A percentile compares a stretch with the other conserved stretches of the same genome.
phyloP scores from a whole-genome alignment of 805 yeast genomes.

The Candida succiphila region DNA sequence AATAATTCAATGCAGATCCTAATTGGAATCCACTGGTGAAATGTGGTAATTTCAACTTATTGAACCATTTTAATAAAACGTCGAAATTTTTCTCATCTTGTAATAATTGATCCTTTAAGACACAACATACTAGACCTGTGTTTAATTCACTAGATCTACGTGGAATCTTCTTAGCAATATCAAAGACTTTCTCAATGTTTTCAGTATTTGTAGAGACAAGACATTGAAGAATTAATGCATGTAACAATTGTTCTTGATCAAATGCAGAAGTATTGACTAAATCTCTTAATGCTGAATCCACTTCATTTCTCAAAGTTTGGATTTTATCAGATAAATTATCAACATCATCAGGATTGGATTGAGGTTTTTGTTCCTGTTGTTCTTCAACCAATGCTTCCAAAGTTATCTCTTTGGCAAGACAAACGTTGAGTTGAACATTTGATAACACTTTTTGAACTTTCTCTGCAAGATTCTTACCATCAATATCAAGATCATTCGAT shows the following conservation, averaged over 20 bases:
- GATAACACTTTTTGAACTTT: background rate
- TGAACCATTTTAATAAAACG: constrained; percentile 12
- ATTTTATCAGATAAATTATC: constrained; percentile 1
- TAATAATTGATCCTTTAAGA: constrained; percentile 15
- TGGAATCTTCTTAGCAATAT: constrained; percentile 2
- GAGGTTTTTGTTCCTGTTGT: background rate
- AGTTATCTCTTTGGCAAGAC: background rate
- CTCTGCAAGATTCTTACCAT: background rate
- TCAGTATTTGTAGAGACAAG: constrained; percentile 10
- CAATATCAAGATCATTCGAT: background rate
- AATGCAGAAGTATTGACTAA: constrained; percentile 4
- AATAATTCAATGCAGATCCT: constrained; percentile 14
- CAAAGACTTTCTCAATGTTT: constrained; percentile 9
- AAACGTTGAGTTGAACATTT: background rate
- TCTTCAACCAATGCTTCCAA: constrained; percentile 1
- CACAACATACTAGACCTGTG: constrained; percentile 14
- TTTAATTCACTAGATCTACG: constrained; percentile 6
- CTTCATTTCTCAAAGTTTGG: constrained; percentile 6
- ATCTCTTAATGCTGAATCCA: constrained; percentile 4
- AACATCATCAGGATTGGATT: background rate
- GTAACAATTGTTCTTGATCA: constrained; percentile 2
- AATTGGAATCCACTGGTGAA: constrained; percentile 6
- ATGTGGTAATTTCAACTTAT: constrained; percentile 15
- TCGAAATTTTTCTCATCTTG: constrained; percentile 6
- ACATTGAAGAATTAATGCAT: constrained; percentile 9